phyloP scores from a whole-genome alignment of 495 filamentous ascomycete genomes.

The Letharia lupina region DNA sequence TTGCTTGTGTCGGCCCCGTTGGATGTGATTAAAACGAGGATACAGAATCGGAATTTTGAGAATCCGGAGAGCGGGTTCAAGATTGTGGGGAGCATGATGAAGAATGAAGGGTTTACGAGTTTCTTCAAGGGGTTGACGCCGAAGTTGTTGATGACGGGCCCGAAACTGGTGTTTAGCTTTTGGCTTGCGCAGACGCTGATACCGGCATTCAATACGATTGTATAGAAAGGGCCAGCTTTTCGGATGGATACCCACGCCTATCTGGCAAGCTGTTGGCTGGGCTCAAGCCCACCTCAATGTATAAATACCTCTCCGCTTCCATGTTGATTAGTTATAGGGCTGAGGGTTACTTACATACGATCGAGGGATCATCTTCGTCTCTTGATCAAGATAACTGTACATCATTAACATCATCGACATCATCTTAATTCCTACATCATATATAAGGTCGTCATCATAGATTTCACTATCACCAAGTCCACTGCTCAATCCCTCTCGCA shows the following conservation, averaged over 20 bases:
- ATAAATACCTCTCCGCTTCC: conserved; percentile 14
- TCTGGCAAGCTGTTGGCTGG: background rate
- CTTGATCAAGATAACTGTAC: background rate
- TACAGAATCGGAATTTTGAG: conserved; percentile 99
- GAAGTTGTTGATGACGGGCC: conserved; percentile 97
- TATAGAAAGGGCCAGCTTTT: conserved; percentile 29
- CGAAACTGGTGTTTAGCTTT: conserved; percentile 98
- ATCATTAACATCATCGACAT: too few species aligned
- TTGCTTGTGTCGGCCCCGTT: conserved; percentile 89
- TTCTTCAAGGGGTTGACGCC: conserved; percentile 98
- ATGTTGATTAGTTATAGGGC: conserved; percentile 9
- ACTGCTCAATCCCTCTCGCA: conserved; percentile 10
- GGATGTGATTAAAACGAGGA: conserved; percentile 98
- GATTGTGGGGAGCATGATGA: conserved; percentile 83
- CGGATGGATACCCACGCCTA: background rate
- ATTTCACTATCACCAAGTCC: conserved; percentile 10
- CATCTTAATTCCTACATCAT: background rate
- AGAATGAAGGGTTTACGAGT: conserved; percentile 70
- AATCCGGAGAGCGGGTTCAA: conserved; percentile 89
- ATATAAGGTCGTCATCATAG: background rate
- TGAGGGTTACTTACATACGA: background rate
- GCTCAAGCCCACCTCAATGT: background rate
- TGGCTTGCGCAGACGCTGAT: conserved; percentile 97
- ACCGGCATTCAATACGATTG: conserved; percentile 54
- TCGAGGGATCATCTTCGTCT: background rate